Base-by-base conservation (phyloP, 2,329 filamentous ascomycete genomes). In the Macrophomina tecta region DNA sequence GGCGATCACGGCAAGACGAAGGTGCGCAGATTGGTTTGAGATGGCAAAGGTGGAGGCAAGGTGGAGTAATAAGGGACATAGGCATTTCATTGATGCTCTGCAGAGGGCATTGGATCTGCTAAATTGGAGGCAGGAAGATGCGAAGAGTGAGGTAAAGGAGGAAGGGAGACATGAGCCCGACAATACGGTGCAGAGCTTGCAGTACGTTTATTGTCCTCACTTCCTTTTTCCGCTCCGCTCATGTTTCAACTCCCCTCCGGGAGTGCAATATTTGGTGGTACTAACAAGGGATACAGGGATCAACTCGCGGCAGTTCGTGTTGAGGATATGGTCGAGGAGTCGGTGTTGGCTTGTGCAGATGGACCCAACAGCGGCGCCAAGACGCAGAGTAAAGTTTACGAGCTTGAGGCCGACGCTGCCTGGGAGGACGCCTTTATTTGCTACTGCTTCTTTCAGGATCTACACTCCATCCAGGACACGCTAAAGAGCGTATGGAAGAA, bases 371-470 rank as follows among this genome's bases (percentile, higher is more conserved):
- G 18, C 48, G 48, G 48, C 18, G 28, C n/a, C 5, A 12, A 32
- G 14, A 14, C 14, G 30, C 28, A 53, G 49, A 53, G 30, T n/a
- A 28, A 36, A 28, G 49, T 53, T 9, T 53, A 36, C 30, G 49
- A 53, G 30, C 49, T 53, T 8, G 49, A 53, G 49, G 49, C 14
- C 49, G 30, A 53, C 30, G 23, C 49, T 34, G 49, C 28, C 49
- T 53, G 28, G 49, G 49, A 53, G 30, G 49, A 53, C 16, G 49
- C 49, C 6, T 53, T 53, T 32, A 53, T 34, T n/a, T 32, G 28
- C 49, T 53, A 53, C 49, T 53, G 49, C 49, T 53, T 53, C 49
- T 53, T 53, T 12, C 8, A 53, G 49, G 49, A 53, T 34, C 49
- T 53, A 28, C 49, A 53, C 30, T 32, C 49, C 49, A 53, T 53